Base-by-base conservation (phyloP, 176 grass and related monocot species). In the Luzula sylvatica region DNA sequence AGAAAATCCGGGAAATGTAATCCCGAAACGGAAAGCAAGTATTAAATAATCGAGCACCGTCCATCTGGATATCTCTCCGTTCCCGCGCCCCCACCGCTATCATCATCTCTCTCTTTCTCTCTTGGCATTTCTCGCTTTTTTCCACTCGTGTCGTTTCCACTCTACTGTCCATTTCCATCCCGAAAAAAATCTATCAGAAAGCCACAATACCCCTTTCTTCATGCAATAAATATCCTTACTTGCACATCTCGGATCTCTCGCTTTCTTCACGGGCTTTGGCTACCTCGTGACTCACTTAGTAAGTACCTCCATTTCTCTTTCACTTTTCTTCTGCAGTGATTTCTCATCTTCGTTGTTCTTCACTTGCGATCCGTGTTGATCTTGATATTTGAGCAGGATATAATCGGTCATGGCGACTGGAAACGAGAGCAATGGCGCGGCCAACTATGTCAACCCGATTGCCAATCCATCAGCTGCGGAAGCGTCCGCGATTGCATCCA, bases 381-480 rank as follows among this genome's bases (percentile, higher is more conserved):
- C 29, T 40, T n/a, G n/a, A n/a, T n/a, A n/a, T n/a, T n/a, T n/a
- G n/a, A 56, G 46, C 27, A 23, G 59, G n/a, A n/a, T n/a, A n/a
- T n/a, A n/a, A n/a, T n/a, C 9, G 7, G 9, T 35, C 5, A 79
- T 79, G 75, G 38, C 61, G 15, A 38, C 51, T 15, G 3, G 14
- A 20, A 35, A 65, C 6, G 75, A 72, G 25, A 61, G 60, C 38
- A 49, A 72, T 25, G 30, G 23, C 18, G 70, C 57, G 25, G 46
- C 70, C 66, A 52, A 63, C 60, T 48, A 96, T 64, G 71, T 74
- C 46, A 78, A 62, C 67, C 74, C 80, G 52, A 61, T 61, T 23
- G 92, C 92, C 22, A 72, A 56, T 69, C 92, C 92, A 7, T 61
- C 49, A 48, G 47, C 86, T 12, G 77, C 82, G 32, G 73, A 87